Conservation (phyloP, 441 rosid genomes). For the Populus hybrid region DNA sequence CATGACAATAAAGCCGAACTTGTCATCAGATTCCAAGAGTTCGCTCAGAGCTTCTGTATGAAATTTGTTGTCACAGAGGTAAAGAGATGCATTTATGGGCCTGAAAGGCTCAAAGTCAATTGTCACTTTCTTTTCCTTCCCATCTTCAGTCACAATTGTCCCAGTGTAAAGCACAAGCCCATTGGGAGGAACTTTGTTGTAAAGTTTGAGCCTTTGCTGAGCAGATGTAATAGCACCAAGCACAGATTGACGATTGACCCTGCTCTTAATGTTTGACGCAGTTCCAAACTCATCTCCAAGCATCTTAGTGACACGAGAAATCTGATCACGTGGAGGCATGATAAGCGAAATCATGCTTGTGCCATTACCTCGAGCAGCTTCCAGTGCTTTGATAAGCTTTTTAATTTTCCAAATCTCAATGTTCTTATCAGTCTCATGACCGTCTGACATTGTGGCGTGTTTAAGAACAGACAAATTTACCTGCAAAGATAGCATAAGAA, state of each 20-base stretch:
- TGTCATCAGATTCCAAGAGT: no score
- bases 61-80: no score
- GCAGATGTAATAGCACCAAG: constrained; percentile 86
- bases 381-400: constrained; percentile 76
- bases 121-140: constrained; percentile 86
- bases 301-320: constrained; percentile 84
- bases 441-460: constrained; percentile 49
- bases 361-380: constrained; percentile 83
- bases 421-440: constrained; percentile 63
- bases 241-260: constrained; percentile 91
- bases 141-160: constrained; percentile 74
- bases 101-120: constrained; percentile 79
- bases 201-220: constrained; percentile 85
- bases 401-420: constrained; percentile 89
- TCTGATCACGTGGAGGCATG: constrained; percentile 84
- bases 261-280: constrained; percentile 86
- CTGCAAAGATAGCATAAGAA: constrained; percentile 11
- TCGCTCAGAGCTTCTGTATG: no score
- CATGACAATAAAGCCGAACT: no score
- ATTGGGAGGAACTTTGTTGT: constrained; percentile 76
- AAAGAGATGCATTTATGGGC: constrained; percentile 73
- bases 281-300: constrained; percentile 88
- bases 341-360: constrained; percentile 94
- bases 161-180: constrained; percentile 91
- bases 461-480: not conserved